Evolutionary conservation across 208 protist species (phyloP).

Genomic region (Phytomonas francai): DNA sequence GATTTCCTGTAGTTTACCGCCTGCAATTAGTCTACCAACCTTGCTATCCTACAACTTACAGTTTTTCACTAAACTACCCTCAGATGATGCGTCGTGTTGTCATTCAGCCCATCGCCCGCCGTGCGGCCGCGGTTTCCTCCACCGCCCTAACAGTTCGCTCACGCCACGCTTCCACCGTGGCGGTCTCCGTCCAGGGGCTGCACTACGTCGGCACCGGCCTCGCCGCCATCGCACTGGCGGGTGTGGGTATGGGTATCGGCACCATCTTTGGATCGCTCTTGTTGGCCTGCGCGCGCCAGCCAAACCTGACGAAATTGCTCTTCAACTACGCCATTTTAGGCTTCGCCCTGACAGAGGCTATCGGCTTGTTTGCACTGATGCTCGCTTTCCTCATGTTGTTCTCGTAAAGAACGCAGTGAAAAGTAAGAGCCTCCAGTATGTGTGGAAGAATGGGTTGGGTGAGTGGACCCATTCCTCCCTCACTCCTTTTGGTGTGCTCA

Average conservation of each 20-base stretch:
- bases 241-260: slow-evolving; percentile 88
- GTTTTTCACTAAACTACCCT: background rate
- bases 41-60: slow-evolving; percentile 5
- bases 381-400: slow-evolving; percentile 92
- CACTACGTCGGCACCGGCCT: slow-evolving; percentile 89
- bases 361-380: slow-evolving; percentile 88
- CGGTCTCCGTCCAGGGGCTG: slow-evolving; percentile 86
- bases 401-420: slow-evolving; percentile 48
- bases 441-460: background rate
- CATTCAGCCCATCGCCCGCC: slow-evolving; percentile 37
- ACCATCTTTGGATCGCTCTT: slow-evolving; percentile 85
- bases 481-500: background rate
- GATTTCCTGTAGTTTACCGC: background rate
- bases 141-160: slow-evolving; percentile 29
- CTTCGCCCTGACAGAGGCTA: slow-evolving; percentile 89
- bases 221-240: slow-evolving; percentile 84
- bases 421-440: background rate
- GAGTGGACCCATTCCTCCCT: background rate
- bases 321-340: slow-evolving; percentile 92
- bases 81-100: slow-evolving; percentile 84
- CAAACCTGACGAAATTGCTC: slow-evolving; percentile 86
- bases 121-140: slow-evolving; percentile 30
- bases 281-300: slow-evolving; percentile 82
- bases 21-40: background rate
- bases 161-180: slow-evolving; percentile 73